Base-by-base conservation (phyloP, 176 grass and related monocot genomes). In the Ampelocalamus luodianensis region DNA sequence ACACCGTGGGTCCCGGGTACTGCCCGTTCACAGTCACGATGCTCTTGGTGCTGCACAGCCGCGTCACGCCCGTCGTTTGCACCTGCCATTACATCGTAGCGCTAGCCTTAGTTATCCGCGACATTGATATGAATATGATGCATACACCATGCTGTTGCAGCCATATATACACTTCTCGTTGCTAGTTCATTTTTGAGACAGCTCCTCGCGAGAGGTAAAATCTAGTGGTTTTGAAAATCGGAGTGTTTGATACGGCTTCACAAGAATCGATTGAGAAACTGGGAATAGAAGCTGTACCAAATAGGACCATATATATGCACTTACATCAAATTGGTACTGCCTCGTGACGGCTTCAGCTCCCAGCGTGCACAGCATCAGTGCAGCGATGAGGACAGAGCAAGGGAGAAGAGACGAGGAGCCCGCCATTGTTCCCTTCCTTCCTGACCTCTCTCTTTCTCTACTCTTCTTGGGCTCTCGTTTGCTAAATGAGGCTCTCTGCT, bases 11-110 rank as follows among this genome's bases (percentile, higher is more conserved):
- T 0, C 95, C 92, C 0, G 95, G 95, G 61, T 79, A 94, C 87
- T 86, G 85, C 5, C 94, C 92, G 66, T 97, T 97, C 78, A 97
- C 94, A 18, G 85, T 85, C 84, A 92, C 78, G 81, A 97, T 88
- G 85, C 77, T 82, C 87, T 97, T 97, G 82, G 82, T 84, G 50
- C 26, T 36, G 83, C 94, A 96, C 60, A 96, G 81, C 65, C 89
- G 70, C 0, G 91, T 96, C 71, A 90, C 85, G 29, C 84, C 91
- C 23, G 84, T 69, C 89, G 70, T 90, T 82, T 71, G 64, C 62
- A 97, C 88, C 94, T 97, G 89, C 20, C 17, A 55, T 80, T 3
- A 13, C 17, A 75, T 72, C n/a, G 56, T 1, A 10, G 56, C 3
- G 9, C 53, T 59, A 23, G 23, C 8, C 55, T 59, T 56, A 56